Base-by-base conservation (phyloP, 116 monocot species). In the Iris pallida region DNA sequence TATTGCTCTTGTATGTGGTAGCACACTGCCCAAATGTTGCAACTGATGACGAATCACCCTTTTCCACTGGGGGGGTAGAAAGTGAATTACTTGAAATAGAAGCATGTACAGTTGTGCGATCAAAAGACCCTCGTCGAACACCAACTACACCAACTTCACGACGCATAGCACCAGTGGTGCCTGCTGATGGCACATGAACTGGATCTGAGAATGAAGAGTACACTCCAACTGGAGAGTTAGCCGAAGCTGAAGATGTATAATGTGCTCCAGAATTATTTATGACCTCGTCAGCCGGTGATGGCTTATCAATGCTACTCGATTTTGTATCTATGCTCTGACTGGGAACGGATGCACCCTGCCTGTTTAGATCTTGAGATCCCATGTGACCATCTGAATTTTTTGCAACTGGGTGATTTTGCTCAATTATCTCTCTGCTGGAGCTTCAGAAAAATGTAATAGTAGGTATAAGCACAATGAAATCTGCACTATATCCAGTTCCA, bases 121-220 rank as follows among this genome's bases (percentile, higher is more conserved):
- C 78, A 73, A 59, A 70, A 65, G 71, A 53, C 57, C 59, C 72
- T 45, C 63, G 79, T 9, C 64, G 49, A 46, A 66, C 47, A 72
- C 84, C 89, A 15, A 82, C 89, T 17, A 72, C 80, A 66, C 90
- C 86, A 56, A 78, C 76, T 81, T 86, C 84, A 75, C 75, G 81
- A 45, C 78, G 75, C 76, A 80, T 79, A 60, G 82, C 74, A 13
- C 89, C 87, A 61, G 76, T 78, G 57, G 68, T 78, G 52, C 83
- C 77, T 59, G 76, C 67, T 49, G 79, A 75, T 70, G 88, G 88
- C 47, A 80, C 70, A 61, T 91, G 88, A 63, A 87, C 79, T 14
- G 87, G 87, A 46, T 94, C 87, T 62, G 79, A 79, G 5, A 75
- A 78, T 49, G 87, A 87, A 47, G 85, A 83, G 73, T 79, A 85